phyloP scores from a whole-genome alignment of 2,329 filamentous ascomycete species.

The Whalleya microplaca region DNA sequence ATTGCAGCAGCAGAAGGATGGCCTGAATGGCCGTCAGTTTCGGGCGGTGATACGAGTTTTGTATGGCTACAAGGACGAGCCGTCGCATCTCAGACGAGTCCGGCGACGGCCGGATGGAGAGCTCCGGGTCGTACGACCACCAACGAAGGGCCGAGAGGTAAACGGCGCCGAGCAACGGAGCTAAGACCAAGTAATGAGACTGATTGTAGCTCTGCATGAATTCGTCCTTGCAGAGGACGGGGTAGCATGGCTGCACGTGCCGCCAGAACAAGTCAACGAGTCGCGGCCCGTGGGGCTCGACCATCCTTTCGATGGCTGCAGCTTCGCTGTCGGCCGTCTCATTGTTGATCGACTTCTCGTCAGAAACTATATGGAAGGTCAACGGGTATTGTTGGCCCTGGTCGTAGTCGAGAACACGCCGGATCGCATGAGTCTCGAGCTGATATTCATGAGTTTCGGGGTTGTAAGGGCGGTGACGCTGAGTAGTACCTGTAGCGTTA shows the following conservation, averaged over 20 bases:
- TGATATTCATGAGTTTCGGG: no score
- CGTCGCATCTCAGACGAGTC: conserved; percentile 37
- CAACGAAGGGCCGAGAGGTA: conserved; percentile 59
- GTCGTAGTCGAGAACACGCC: no score
- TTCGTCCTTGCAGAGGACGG: conserved; percentile 55
- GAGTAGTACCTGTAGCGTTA: no score
- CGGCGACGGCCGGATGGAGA: conserved; percentile 45
- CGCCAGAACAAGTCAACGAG: conserved; percentile 66
- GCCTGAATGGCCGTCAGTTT: conserved; percentile 49
- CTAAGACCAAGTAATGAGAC: conserved; percentile 55
- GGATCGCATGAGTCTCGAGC: no score
- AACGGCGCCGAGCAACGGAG: conserved; percentile 56
- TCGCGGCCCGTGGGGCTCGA: conserved; percentile 60
- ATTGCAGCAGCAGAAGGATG: conserved; percentile 47
- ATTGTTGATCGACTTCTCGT: no score
- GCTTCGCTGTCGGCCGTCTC: no score
- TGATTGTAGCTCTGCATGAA: conserved; percentile 57
- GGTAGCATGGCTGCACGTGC: conserved; percentile 54
- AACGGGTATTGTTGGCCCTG: no score
- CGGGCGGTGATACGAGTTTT: conserved; percentile 41
- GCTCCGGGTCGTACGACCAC: conserved; percentile 55
- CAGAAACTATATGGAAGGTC: no score
- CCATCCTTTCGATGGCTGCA: conserved; percentile 57
- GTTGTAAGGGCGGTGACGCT: no score
- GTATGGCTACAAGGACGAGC: conserved; percentile 39